These are phyloP conservation scores for Tinospora cordifolia DNA, from an alignment of 164 flowering plant species.

Conservation along the genomic window DNA sequence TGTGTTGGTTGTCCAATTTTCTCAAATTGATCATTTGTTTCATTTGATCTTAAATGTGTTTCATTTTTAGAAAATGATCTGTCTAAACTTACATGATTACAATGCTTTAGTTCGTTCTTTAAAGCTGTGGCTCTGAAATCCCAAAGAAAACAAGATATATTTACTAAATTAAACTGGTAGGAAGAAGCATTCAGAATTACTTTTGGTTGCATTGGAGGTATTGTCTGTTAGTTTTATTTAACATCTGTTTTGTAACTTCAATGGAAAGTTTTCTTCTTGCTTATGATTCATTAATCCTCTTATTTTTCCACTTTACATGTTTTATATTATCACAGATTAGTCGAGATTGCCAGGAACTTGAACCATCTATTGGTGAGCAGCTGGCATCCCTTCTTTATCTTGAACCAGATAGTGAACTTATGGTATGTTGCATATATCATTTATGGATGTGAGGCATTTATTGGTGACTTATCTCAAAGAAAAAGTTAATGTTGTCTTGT, in stretches of 20 bases:
- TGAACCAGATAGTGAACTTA: constrained; percentile 98
- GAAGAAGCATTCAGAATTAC: no score
- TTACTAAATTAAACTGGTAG: no score
- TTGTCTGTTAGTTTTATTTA: not conserved
- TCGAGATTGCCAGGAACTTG: constrained; percentile 97
- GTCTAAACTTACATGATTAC: no score
- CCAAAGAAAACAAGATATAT: no score
- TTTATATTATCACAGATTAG: constrained; percentile 57
- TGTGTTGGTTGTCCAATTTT: no score
- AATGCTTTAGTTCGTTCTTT: no score
- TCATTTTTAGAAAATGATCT: no score
- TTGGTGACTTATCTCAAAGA: not conserved
- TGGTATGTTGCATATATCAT: constrained; percentile 45
- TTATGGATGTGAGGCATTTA: not conserved
- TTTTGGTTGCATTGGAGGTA: not conserved
- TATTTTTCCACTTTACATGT: constrained; percentile 1
- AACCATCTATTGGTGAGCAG: constrained; percentile 91
- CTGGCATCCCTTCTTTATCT: constrained; percentile 89
- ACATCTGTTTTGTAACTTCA: not conserved
- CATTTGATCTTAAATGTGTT: no score
- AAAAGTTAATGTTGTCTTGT: no score
- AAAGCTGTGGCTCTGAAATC: no score
- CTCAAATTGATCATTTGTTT: no score
- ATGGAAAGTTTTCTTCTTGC: not conserved
- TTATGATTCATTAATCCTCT: not conserved